Base-by-base conservation (phyloP, 768 basidiomycete species). In the Sarcodon aspratus region DNA sequence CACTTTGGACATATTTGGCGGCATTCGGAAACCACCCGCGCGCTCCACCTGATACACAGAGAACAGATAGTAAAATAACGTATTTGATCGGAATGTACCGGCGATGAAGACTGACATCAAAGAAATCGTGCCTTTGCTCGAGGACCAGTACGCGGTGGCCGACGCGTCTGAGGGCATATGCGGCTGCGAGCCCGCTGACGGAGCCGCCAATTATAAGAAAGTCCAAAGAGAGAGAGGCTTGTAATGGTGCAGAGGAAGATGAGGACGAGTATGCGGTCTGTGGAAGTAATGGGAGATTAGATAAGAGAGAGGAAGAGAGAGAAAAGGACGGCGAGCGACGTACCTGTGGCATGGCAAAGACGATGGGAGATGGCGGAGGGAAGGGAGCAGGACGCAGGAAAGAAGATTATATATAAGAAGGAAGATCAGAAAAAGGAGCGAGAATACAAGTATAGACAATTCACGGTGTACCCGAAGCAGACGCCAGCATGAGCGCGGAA, bases 1-100 rank as follows among this genome's bases (percentile, higher is more conserved):
- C 2, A 70, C 60, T 48, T 66, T 64, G 40, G 63, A 60, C 57
- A 66, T 56, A 47, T 69, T 70, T 1, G 69, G 67, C 31, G 67
- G 61, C 46, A 68, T 53, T 1, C 64, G 57, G 18, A 63, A 46
- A 5, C 65, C 65, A 10, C 61, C 54, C 27, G 49, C 12, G 10
- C 35, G 48, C 1, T 52, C 50, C 27, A 48, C 45, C 59, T 60
- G 34, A 9, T 17, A 6, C 13, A 17, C 40, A 13, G 13, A 42
- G 13, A 27, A 27, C 21, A 9, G 40, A 17, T 13, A 13, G 40
- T 17, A 13, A 15, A 15, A 9, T 9, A 15, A 27, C 17, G 40
- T 8, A 27, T 15, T 15, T 27, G 40, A 27, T 15, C 17, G 40
- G 7, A 27, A 42, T 9, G 40, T 42, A 13, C 9, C 9, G 40